Evolutionary conservation across 495 filamentous ascomycete species (phyloP).

Genomic region (Neurospora hispaniola): DNA sequence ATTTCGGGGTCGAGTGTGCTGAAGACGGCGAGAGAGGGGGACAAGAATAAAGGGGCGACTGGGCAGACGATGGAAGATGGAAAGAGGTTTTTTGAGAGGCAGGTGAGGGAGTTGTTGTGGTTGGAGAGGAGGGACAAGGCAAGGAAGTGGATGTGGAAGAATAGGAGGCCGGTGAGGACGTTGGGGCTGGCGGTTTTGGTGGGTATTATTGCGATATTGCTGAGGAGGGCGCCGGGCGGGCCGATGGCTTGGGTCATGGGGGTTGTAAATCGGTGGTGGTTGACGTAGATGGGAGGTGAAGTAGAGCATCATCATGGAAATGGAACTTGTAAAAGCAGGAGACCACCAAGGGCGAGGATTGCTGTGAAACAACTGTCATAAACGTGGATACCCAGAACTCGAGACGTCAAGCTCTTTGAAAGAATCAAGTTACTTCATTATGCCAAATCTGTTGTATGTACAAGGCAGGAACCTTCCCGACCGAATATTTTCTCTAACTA

Average conservation of each 20-base stretch:
- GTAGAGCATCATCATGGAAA: not conserved
- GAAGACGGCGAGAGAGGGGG: constrained; percentile 55
- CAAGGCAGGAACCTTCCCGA: not conserved
- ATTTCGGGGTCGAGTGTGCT: constrained; percentile 71
- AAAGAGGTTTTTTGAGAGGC: constrained; percentile 48
- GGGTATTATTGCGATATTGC: constrained; percentile 39
- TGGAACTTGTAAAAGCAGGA: not conserved
- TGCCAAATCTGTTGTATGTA: not conserved
- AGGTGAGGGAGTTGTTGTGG: constrained; percentile 56
- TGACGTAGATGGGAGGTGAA: constrained; percentile 2
- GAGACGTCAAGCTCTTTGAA: not conserved
- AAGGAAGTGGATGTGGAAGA: constrained; percentile 44
- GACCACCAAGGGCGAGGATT: not conserved
- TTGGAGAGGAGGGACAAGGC: constrained; percentile 46
- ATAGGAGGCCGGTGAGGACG: constrained; percentile 45
- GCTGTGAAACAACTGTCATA: not conserved
- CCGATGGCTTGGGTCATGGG: constrained; percentile 12
- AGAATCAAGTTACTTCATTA: not conserved
- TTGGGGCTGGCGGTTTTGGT: constrained; percentile 55
- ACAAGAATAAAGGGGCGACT: not conserved
- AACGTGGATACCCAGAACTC: not conserved
- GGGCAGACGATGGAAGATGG: constrained; percentile 10
- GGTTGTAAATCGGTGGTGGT: constrained; percentile 9
- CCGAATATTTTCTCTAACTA: not conserved
- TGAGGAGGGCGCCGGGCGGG: constrained; percentile 24